Base-by-base conservation (phyloP, 768 basidiomycete species). In the Suillus plorans region DNA sequence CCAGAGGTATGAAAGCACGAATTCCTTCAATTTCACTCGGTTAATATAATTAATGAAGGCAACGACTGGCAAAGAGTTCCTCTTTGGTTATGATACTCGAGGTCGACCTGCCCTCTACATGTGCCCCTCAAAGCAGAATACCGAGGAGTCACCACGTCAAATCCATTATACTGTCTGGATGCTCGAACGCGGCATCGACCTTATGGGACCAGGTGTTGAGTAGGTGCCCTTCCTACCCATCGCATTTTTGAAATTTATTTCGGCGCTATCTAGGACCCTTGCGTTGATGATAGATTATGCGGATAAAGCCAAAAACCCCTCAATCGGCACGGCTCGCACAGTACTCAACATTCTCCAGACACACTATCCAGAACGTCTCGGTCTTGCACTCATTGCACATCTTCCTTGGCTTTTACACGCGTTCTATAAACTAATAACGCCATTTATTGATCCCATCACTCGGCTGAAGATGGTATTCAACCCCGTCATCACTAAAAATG, bases 291-390 rank as follows among this genome's bases (percentile, higher is more conserved):
- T 94, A 68, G 88, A 95, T 79, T 93, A 88, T 61, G 89, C 85
- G 5, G 90, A 91, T 72, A 83, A 84, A 72, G 86, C 83, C 42
- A 93, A 91, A 76, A 85, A 70, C 31, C 82, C 85, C 0, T 79
- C 81, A 8, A 59, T 86, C 14, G 37, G 69, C 0, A 78, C 73
- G 12, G 66, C 83, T 8, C 76, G 80, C 12, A 72, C 69, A 34
- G 80, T 85, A 14, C 81, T 90, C 61, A 76, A 82, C 73, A 89
- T 92, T 69, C 80, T 94, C 16, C 92, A 94, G 70, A 84, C 86
- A 28, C 92, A 95, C 72, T 95, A 94, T 70, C 93, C 93, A 0
- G 95, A 97, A 74, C 87, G 95, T 4, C 86, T 97, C 41, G 93
- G 92, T 31, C 72, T 80, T 14, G 85, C 92, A 1, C 76, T 93